Evolutionary conservation across 108 stramenopile genomes (phyloP).

Genomic region (Fistulifera solaris): DNA sequence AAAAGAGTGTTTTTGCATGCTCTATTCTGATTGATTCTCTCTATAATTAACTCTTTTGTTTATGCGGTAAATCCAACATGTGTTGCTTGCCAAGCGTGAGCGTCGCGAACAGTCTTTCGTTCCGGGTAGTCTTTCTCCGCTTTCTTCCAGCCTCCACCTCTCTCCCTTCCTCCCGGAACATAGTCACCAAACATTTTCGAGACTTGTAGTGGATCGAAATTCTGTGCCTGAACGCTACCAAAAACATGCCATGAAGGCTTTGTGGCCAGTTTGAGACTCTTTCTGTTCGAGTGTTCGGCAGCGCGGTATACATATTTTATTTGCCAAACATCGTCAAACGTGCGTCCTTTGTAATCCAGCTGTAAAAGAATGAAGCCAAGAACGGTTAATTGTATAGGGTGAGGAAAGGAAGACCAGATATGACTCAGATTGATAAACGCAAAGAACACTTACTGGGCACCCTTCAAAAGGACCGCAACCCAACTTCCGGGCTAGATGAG

Average conservation of each 20-base stretch:
- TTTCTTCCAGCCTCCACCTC: conserved; percentile 12
- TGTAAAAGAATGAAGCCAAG: too few species aligned
- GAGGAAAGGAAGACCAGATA: too few species aligned
- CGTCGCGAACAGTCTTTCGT: conserved; percentile 4
- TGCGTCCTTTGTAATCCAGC: conserved; percentile 1
- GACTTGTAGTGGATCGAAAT: conserved; percentile 25
- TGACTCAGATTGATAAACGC: too few species aligned
- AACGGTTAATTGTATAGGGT: too few species aligned
- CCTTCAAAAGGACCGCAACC: conserved; percentile 31
- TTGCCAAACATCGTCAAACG: conserved; percentile 26
- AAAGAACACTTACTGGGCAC: conserved; percentile 21
- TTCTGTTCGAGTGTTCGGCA: conserved; percentile 3
- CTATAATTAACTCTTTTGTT: not conserved
- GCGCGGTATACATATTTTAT: conserved; percentile 14
- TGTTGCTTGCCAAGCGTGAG: conserved; percentile 2
- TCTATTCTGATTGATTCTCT: conserved; percentile 16
- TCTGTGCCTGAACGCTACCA: conserved; percentile 16
- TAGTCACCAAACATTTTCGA: conserved; percentile 21
- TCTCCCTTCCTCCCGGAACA: conserved; percentile 5
- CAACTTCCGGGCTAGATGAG: conserved; percentile 16
- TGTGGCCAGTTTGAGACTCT: conserved; percentile 4
- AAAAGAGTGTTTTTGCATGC: too few species aligned
- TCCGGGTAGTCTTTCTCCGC: conserved; percentile 9
- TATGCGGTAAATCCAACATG: not conserved
- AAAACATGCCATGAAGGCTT: conserved; percentile 13